Percentiles rank a stretch among this genome's conserved stretches.
These are phyloP conservation scores for Cylindrotheca fusiformis DNA, from an alignment of 108 stramenopile genomes.

Conservation along the genomic window DNA sequence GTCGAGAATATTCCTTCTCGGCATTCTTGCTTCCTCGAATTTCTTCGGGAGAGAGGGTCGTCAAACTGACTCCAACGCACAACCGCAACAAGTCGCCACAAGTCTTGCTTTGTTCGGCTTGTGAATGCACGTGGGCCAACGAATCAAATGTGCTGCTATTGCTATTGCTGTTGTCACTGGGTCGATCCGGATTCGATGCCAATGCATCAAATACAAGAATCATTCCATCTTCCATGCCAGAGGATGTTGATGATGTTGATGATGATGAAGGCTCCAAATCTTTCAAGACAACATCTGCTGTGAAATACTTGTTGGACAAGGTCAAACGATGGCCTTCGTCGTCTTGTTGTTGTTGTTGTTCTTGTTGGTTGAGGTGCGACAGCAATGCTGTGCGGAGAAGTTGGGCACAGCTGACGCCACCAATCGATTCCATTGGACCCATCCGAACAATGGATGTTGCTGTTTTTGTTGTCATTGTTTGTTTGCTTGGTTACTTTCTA, in stretches of 20 bases:
- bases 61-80: conserved; percentile 56
- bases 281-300: conserved; percentile 27
- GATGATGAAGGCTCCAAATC: conserved; percentile 1
- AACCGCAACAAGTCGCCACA: conserved; percentile 70
- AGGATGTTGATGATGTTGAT: background rate
- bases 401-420: conserved; percentile 22
- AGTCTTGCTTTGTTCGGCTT: conserved; percentile 27
- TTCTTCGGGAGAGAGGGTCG: conserved; percentile 27
- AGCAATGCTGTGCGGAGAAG: conserved; percentile 29
- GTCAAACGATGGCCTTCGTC: conserved; percentile 3
- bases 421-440: conserved; percentile 19
- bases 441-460: conserved; percentile 22
- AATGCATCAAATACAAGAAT: conserved; percentile 67
- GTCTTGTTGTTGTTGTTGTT: background rate
- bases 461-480: conserved; percentile 10
- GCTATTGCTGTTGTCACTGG: background rate
- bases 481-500: background rate
- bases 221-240: conserved; percentile 71
- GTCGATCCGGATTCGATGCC: conserved; percentile 35
- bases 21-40: conserved; percentile 28
- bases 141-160: conserved; percentile 52
- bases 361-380: conserved; percentile 12
- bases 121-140: conserved; percentile 33
- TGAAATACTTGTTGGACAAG: conserved; percentile 46
- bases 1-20: conserved; percentile 74